phyloP scores from a whole-genome alignment of 2,329 filamentous ascomycete genomes.

The Incumbomyces lentus region DNA sequence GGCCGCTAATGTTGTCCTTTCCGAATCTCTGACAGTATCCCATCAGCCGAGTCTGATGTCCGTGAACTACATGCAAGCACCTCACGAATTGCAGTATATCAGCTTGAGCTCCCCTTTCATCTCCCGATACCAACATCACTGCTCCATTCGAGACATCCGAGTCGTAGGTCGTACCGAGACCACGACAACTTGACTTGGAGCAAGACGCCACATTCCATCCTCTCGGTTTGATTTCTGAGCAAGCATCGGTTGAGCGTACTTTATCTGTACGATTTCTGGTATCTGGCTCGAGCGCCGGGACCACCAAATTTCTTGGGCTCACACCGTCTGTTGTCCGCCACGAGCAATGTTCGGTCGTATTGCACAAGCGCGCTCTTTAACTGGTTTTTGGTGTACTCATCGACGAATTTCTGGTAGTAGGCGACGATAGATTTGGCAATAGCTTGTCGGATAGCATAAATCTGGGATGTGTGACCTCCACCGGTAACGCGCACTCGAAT shows the following conservation, averaged over 20 bases:
- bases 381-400: conserved; percentile 99
- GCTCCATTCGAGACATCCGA: no score
- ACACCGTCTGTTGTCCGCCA: conserved; percentile 97
- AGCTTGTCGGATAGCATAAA: conserved; percentile 97
- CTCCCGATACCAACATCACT: no score
- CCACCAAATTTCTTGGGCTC: conserved; percentile 89
- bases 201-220: no score
- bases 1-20: no score
- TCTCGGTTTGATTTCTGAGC: no score
- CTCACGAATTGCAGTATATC: no score
- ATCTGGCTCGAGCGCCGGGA: conserved; percentile 88
- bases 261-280: conserved; percentile 99
- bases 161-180: no score
- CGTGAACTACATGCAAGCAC: no score
- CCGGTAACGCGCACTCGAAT: conserved; percentile 93
- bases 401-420: conserved; percentile 99
- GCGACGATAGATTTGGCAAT: conserved; percentile 95
- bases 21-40: no score
- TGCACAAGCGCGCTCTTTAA: conserved; percentile 93
- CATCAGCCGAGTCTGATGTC: no score
- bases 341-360: conserved; percentile 94
- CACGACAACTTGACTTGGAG: no score
- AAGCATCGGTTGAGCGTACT: conserved; percentile 3
- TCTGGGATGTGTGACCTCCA: conserved; percentile 94
- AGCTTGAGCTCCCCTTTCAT: no score